Percentiles rank a stretch among this genome's conserved stretches.
These are phyloP conservation scores for Lathyrus sativus DNA, from an alignment of 306 rosid genomes.

Conservation along the genomic window DNA sequence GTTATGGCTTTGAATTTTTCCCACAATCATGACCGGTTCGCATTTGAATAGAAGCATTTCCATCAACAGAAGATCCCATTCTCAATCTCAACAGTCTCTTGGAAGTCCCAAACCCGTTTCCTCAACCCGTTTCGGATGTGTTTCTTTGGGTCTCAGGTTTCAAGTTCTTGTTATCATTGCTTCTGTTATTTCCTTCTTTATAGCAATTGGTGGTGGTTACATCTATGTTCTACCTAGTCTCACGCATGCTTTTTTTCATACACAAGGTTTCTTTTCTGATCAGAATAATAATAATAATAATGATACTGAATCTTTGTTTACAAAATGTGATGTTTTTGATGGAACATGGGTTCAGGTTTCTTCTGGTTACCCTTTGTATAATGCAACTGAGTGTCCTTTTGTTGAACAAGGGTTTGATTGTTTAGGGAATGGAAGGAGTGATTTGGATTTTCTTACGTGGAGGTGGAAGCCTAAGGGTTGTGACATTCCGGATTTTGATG, in stretches of 20 bases:
- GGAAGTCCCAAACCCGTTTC: constrained; percentile 52
- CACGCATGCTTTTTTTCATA: constrained; percentile 48
- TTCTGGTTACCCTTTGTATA: constrained; percentile 56
- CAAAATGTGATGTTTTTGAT: constrained; percentile 59
- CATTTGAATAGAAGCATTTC: constrained; percentile 52
- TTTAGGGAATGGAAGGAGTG: constrained; percentile 69
- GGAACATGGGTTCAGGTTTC: constrained; percentile 68
- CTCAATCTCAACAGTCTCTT: constrained; percentile 3
- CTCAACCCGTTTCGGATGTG: constrained; percentile 49
- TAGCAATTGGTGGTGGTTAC: constrained; percentile 64
- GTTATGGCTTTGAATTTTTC: constrained; percentile 35
- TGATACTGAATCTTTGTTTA: constrained; percentile 29
- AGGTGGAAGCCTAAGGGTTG: constrained; percentile 77
- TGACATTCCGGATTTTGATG: constrained; percentile 57
- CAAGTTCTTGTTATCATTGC: constrained; percentile 53
- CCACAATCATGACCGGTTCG: constrained; percentile 49
- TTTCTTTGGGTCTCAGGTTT: constrained; percentile 52
- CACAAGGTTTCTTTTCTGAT: constrained; percentile 39
- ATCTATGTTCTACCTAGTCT: constrained; percentile 64
- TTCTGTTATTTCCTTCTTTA: constrained; percentile 58
- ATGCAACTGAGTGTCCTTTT: constrained; percentile 83
- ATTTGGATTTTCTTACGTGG: constrained; percentile 67
- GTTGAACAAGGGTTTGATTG: constrained; percentile 79
- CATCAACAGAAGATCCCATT: constrained; percentile 46
- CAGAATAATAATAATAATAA: constrained; percentile 12